Evolutionary conservation across 495 filamentous ascomycete species (phyloP).

Genomic region (Lasiosphaeris hirsuta): DNA sequence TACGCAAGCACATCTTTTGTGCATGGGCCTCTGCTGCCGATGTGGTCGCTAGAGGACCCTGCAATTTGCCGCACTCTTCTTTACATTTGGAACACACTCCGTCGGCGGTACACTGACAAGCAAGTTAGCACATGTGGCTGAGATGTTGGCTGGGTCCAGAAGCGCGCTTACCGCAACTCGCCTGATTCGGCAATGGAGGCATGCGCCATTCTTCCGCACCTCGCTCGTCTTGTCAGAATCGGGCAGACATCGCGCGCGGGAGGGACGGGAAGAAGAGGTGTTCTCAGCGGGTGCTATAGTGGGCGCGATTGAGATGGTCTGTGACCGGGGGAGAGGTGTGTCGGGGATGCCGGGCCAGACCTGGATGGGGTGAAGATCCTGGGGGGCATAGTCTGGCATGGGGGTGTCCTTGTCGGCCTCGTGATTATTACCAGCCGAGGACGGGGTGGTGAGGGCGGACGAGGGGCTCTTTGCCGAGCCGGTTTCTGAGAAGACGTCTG

Average conservation of each 20-base stretch:
- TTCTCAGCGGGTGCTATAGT: neutral
- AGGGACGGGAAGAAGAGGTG: neutral
- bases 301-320: neutral
- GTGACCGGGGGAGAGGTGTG: neutral
- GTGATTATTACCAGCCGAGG: slow-evolving; percentile 1
- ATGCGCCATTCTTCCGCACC: slow-evolving; percentile 19
- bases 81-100: neutral
- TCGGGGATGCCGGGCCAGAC: slow-evolving; percentile 17
- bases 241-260: slow-evolving; percentile 13
- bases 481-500: slow-evolving; percentile 14
- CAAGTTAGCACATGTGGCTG: too few relatives aligned
- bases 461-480: slow-evolving; percentile 3
- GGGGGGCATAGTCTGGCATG: slow-evolving; percentile 20
- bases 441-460: slow-evolving; percentile 6
- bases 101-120: neutral
- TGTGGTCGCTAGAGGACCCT: too few relatives aligned
- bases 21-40: neutral
- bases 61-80: neutral
- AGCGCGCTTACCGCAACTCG: slow-evolving; percentile 9
- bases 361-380: slow-evolving; percentile 5
- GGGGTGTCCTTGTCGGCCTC: slow-evolving; percentile 15
- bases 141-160: too few relatives aligned
- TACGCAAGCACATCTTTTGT: slow-evolving; percentile 6
- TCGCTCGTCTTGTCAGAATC: slow-evolving; percentile 19
- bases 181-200: slow-evolving; percentile 19